Evolutionary conservation across 805 yeast genomes (phyloP).

Genomic region (Sugiyamaella chiloensis): DNA sequence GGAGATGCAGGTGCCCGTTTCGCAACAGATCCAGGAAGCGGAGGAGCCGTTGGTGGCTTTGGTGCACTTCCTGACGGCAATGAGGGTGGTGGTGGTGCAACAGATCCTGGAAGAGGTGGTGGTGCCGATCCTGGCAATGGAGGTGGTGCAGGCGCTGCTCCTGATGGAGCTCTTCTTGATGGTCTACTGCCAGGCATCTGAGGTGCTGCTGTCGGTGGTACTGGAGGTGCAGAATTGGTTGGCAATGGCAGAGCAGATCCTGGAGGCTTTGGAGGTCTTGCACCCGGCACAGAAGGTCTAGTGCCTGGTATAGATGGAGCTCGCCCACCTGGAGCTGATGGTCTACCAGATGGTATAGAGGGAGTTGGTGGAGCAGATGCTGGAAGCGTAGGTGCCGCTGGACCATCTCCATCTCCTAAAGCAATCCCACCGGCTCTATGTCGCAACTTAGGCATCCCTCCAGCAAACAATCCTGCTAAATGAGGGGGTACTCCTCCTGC

Average conservation of each 20-base stretch:
- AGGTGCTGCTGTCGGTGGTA: constrained; percentile 22
- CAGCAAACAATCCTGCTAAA: constrained; percentile 69
- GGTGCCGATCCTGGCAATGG: constrained; percentile 27
- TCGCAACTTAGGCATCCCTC: constrained; percentile 73
- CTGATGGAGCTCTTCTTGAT: constrained; percentile 22
- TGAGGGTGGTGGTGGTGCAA: constrained; percentile 24
- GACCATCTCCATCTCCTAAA: constrained; percentile 5
- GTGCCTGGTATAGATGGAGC: constrained; percentile 5
- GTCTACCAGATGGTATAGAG: constrained; percentile 12
- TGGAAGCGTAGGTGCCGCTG: constrained; percentile 19
- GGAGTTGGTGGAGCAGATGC: constrained; percentile 18
- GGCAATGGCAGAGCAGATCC: constrained; percentile 16
- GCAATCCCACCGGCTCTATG: constrained; percentile 39
- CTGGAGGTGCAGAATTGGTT: constrained; percentile 16
- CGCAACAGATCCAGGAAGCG: constrained; percentile 12
- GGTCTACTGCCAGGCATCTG: constrained; percentile 16
- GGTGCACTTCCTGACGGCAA: constrained; percentile 20
- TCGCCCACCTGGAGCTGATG: constrained; percentile 13
- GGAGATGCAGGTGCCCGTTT: neutral
- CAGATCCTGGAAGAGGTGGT: constrained; percentile 26
- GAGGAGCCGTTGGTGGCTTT: constrained; percentile 23
- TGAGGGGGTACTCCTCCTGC: constrained; percentile 26
- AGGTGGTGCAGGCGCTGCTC: constrained; percentile 24
- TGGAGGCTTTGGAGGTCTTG: constrained; percentile 16
- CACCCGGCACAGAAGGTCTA: constrained; percentile 15